Evolutionary conservation across 225 moss, liverwort and hornwort species (phyloP).

Genomic region (Pseudoscleropodium purum): DNA sequence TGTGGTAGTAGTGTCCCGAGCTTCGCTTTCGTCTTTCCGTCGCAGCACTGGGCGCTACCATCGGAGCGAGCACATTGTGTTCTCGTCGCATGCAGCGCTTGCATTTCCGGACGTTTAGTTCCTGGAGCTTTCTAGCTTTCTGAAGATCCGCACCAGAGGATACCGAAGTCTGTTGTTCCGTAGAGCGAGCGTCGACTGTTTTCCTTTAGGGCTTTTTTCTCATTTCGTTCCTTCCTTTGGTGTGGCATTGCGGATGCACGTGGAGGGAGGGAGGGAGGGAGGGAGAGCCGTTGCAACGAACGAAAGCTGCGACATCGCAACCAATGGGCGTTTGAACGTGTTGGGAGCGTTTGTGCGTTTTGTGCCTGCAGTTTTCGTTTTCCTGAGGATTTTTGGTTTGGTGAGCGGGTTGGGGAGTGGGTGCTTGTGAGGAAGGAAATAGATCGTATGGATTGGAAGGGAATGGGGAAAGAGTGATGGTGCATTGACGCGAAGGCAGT

Average conservation of each 20-base stretch:
- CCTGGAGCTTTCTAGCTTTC: background rate
- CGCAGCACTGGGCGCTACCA: background rate
- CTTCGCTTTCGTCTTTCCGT: background rate
- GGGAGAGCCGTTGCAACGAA: background rate
- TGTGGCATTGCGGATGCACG: background rate
- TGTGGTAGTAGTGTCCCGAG: background rate
- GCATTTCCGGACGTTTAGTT: background rate
- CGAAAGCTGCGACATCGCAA: background rate
- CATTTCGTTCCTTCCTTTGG: background rate
- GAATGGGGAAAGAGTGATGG: background rate
- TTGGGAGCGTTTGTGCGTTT: background rate
- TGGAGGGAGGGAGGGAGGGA: background rate
- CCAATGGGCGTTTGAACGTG: background rate
- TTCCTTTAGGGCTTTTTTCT: background rate
- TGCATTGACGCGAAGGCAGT: conserved; percentile 3
- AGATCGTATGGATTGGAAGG: conserved; percentile 1
- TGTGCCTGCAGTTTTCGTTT: background rate
- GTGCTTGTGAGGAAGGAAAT: background rate
- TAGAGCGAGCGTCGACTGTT: background rate
- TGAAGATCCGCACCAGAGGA: background rate
- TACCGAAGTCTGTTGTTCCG: background rate
- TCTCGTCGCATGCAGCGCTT: background rate
- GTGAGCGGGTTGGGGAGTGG: background rate
- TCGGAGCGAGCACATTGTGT: background rate
- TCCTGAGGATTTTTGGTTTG: background rate